phyloP scores from a whole-genome alignment of 2,329 filamentous ascomycete species.

The Sclerotinia glacialis region DNA sequence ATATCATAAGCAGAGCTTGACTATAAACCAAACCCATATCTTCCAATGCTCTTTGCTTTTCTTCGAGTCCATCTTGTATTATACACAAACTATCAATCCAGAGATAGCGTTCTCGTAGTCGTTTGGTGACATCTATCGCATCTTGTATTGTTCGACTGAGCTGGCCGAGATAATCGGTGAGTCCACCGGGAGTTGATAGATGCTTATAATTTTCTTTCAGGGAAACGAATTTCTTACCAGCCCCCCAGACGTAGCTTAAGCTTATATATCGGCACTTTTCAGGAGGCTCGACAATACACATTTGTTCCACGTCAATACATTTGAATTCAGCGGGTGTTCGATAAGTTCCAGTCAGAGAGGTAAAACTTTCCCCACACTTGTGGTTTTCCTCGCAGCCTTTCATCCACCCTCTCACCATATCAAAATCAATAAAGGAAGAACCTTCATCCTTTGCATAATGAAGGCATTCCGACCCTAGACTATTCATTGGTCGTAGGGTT shows the following conservation, averaged over 20 bases:
- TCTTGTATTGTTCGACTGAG: conserved; percentile 8
- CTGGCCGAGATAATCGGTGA: not conserved
- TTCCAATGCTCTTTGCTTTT: conserved; percentile 5
- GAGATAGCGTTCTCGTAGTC: conserved; percentile 6
- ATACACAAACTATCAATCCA: conserved; percentile 22
- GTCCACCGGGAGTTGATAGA: not conserved
- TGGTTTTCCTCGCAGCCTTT: not conserved
- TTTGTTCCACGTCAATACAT: conserved; percentile 9
- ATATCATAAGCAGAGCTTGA: conserved; percentile 14
- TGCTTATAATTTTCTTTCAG: not conserved
- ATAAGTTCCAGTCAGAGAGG: not conserved
- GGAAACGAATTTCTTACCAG: not conserved
- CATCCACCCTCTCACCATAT: not conserved
- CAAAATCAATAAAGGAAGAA: not conserved
- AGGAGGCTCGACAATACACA: conserved; percentile 8
- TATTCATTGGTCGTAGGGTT: not conserved
- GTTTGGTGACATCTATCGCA: conserved; percentile 10
- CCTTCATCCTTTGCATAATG: not conserved
- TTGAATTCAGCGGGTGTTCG: not conserved
- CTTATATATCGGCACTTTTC: conserved; percentile 6
- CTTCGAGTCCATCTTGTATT: conserved; percentile 15
- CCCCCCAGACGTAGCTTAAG: conserved; percentile 9
- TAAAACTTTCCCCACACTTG: conserved; percentile 1
- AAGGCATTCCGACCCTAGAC: not conserved
- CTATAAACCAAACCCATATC: conserved; percentile 20